Evolutionary conservation across 148 eudicot species (phyloP), one percentile per base, ranked within the genome.

Genomic region (Fallopia convolvulus): DNA sequence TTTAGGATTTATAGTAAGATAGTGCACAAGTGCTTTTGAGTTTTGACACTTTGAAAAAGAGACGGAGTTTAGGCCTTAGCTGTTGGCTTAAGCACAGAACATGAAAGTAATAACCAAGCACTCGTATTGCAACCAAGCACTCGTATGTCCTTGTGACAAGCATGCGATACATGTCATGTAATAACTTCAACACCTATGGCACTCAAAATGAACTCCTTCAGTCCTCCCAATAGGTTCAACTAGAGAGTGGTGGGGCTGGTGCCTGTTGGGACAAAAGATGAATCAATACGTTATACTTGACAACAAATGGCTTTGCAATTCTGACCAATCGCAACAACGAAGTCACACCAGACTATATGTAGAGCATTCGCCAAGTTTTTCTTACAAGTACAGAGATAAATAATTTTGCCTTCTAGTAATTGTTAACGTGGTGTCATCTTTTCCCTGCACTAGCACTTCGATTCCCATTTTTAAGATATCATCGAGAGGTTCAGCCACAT

Each of bases 311-410:
- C 46, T 68, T 33, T 15, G 18, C n/a, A 66, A 14, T 10, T 68
- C 44, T 5, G 21, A 39, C 9, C 36, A 36, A 39, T 26, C 21
- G 6, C 46, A 68, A 17, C 36, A 36, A 39, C 72, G 14, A 15
- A 6, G 61, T 20, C 26, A 20, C 26, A 55, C 2, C 61, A n/a
- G 3, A 15, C 44, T 11, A 33, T 17, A 39, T 36, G 21, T 68
- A 68, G 46, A 39, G 33, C 20, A 68, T 26, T 61, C 1, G 13
- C 70, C 70, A 32, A 3, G 7, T 32, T 13, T 14, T 30, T 65
- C 40, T 65, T 65, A 58, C 70, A 65, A 65, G 40, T 65, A 65
- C 70, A 65, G 17, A 65, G 70, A 65, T 26, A 65, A 2, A 65
- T 33, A 58, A 13, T 30, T 30, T 5, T 0, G 70, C 70, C 40